Conservation (phyloP, 2,329 filamentous ascomycete species). For the Cladophialophora yegresii region DNA sequence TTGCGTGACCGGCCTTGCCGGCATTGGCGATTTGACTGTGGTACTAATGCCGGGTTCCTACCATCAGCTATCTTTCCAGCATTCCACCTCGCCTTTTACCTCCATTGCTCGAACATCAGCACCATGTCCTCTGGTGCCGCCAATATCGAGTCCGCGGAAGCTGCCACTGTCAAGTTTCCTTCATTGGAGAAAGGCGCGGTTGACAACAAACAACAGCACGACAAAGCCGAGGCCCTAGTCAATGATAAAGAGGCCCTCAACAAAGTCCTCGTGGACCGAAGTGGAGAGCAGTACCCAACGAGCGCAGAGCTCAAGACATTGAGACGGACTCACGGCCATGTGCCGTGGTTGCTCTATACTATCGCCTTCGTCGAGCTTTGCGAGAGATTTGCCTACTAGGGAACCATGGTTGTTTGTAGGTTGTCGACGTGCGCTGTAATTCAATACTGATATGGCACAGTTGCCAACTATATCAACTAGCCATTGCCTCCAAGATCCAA, state of each 20-base stretch:
- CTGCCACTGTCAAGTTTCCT: neutral
- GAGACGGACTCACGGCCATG: constrained; percentile 38
- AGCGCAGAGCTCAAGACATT: constrained; percentile 27
- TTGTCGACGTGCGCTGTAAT: constrained; percentile 35
- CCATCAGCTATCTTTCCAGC: neutral
- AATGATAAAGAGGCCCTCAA: neutral
- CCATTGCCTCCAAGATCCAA: constrained; percentile 39
- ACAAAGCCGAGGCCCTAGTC: neutral
- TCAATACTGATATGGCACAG: constrained; percentile 3
- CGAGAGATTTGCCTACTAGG: constrained; percentile 78
- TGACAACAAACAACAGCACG: neutral
- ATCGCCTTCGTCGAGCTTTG: constrained; percentile 66
- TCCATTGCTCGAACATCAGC: neutral
- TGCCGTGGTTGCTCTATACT: constrained; percentile 67
- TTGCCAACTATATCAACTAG: constrained; percentile 60
- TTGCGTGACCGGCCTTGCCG: neutral
- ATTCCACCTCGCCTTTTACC: neutral
- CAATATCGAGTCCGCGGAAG: neutral
- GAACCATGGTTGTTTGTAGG: constrained; percentile 62
- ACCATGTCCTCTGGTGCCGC: neutral
- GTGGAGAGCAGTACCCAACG: constrained; percentile 23
- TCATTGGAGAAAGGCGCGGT: neutral
- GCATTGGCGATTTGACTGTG: neutral
- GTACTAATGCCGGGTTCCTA: neutral
- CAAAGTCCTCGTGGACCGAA: neutral